phyloP scores from a whole-genome alignment of 768 basidiomycete genomes.

The Boletus sensibilis region DNA sequence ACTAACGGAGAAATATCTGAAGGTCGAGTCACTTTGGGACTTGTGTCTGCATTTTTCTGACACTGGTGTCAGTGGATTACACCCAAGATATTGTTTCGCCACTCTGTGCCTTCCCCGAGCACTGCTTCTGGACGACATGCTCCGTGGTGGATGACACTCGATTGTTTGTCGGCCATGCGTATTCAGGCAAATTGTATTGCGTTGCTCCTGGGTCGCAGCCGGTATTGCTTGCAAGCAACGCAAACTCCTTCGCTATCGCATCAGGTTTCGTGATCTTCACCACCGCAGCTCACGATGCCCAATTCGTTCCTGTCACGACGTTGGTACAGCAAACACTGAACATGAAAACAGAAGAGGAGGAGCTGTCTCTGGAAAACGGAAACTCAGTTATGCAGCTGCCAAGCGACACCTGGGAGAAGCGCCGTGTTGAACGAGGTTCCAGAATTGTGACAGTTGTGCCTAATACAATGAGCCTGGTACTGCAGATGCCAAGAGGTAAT shows the following conservation, averaged over 20 bases:
- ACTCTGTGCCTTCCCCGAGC: constrained; percentile 51
- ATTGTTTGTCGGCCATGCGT: constrained; percentile 63
- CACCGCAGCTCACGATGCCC: constrained; percentile 75
- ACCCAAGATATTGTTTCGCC: constrained; percentile 19
- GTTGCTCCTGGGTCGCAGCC: constrained; percentile 33
- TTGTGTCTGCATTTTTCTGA: constrained; percentile 11
- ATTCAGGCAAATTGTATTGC: constrained; percentile 63
- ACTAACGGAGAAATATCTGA: constrained; percentile 46
- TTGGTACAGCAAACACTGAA: constrained; percentile 13
- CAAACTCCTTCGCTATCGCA: constrained; percentile 70
- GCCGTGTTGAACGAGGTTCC: constrained; percentile 87
- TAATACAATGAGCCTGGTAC: constrained; percentile 81
- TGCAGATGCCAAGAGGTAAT: constrained; percentile 98
- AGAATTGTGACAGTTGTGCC: constrained; percentile 87
- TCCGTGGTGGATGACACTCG: constrained; percentile 11
- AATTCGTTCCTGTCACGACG: constrained; percentile 54
- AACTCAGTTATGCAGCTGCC: constrained; percentile 12
- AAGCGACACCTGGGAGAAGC: constrained; percentile 54
- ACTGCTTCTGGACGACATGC: constrained; percentile 51
- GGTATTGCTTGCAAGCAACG: constrained; percentile 47
- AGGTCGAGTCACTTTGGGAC: constrained; percentile 33
- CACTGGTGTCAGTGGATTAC: constrained; percentile 11
- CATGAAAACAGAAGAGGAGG: constrained; percentile 15
- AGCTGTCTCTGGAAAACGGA: constrained; percentile 27
- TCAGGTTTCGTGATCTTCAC: constrained; percentile 84